phyloP scores from a whole-genome alignment of 192 early-diverging fungal species.

The Spizellomyces punctatus region DNA sequence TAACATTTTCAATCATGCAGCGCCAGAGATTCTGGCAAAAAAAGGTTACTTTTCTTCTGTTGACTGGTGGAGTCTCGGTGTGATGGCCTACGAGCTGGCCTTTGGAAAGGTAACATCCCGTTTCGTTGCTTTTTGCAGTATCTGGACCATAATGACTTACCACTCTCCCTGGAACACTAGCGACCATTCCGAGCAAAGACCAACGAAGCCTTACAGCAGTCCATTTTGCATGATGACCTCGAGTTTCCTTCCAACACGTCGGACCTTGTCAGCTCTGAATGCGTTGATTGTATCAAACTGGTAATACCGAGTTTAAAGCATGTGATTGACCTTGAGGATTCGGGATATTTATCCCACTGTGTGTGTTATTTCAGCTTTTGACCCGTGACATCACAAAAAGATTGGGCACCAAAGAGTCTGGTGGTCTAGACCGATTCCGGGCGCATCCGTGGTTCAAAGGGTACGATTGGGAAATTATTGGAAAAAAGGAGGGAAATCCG shows the following conservation, averaged over 20 bases:
- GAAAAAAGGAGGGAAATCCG: constrained; percentile 69
- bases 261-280: constrained; percentile 7
- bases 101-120: constrained; percentile 70
- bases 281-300: constrained; percentile 23
- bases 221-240: constrained; percentile 71
- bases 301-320: neutral
- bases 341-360: neutral
- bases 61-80: constrained; percentile 85
- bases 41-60: constrained; percentile 54
- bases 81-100: constrained; percentile 74
- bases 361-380: constrained; percentile 56
- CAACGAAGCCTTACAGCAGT: constrained; percentile 69
- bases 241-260: constrained; percentile 64
- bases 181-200: constrained; percentile 80
- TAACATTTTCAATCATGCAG: constrained; percentile 20
- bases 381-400: constrained; percentile 73
- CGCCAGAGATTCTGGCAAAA: constrained; percentile 49
- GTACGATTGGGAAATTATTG: constrained; percentile 77
- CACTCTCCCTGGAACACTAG: constrained; percentile 32
- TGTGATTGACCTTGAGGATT: neutral
- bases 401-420: constrained; percentile 72
- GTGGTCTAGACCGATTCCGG: constrained; percentile 70
- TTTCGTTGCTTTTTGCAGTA: neutral
- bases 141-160: neutral
- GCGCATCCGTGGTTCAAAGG: constrained; percentile 78